Base-by-base conservation (phyloP, 2,329 filamentous ascomycete genomes). In the Tolypocladium album region DNA sequence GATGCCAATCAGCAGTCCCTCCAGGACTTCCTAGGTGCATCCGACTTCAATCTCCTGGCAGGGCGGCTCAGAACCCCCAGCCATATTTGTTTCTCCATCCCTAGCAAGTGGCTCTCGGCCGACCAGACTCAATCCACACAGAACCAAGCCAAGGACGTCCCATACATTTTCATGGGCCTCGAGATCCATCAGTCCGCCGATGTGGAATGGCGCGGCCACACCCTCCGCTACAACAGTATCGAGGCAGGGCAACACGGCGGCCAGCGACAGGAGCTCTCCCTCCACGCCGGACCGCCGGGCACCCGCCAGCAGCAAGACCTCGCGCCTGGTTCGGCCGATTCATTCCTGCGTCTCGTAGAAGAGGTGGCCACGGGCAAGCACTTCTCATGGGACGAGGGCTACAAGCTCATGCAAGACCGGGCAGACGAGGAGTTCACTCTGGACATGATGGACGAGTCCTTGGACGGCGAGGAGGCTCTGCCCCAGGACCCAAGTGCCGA, bases 231-330 rank as follows among this genome's bases (percentile, higher is more conserved):
- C 73, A 80, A 75, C 24, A 78, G 74, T 65, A 74, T 83, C 62
- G 78, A 84, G 62, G 79, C 75, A 6, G 81, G 81, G 0, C 74
- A 75, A 57, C 77, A 79, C 61, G 79, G 78, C 57, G 81, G 81
- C 7, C 77, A 76, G 15, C 74, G 79, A n/a, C 76, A 79, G 24
- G 79, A 82, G 65, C 68, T 85, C 31, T 75, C 72, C 1, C 72
- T 85, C 22, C 61, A 65, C 24, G 60, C 63, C 20, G 62, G 65
- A 55, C n/a, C 13, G 56, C 57, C 2, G 31, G 22, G 13, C 13
- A 17, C 40, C 15, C 39, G 13, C 53, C 17, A 36, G 22, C 5
- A 52, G 47, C 7, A 55, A 53, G 1, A 8, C 39, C 2, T 36
- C 0, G 47, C 22, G 0, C 8, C n/a, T 5, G 47, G 31, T 24